phyloP scores from a whole-genome alignment of 2,329 filamentous ascomycete species.

The Thelonectria rubi region DNA sequence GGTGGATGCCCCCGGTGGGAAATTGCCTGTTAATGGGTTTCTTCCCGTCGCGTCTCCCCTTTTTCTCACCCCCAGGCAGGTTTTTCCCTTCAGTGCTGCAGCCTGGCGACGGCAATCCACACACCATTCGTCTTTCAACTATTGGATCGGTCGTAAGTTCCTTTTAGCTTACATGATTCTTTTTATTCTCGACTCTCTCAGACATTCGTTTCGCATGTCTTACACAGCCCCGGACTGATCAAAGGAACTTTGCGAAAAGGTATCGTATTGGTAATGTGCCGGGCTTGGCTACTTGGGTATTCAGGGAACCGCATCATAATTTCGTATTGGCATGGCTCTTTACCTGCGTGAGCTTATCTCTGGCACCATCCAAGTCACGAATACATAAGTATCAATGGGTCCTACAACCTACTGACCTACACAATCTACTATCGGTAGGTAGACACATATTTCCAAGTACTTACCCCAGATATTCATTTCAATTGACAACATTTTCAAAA shows the following conservation, averaged over 20 bases:
- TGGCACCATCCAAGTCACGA: neutral
- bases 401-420: too few species aligned
- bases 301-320: neutral
- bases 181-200: neutral
- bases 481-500: too few species aligned
- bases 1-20: neutral
- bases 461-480: too few species aligned
- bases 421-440: too few species aligned
- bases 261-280: neutral
- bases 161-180: neutral
- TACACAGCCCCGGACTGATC: neutral
- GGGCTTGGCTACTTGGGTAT: neutral
- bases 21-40: slow-evolving; percentile 40
- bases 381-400: too few species aligned
- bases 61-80: slow-evolving; percentile 15
- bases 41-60: slow-evolving; percentile 32
- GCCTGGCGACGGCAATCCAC: neutral
- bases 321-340: neutral
- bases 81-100: slow-evolving; percentile 26
- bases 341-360: neutral
- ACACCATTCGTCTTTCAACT: neutral
- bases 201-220: neutral
- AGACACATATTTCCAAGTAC: too few species aligned
- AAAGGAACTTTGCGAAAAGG: neutral
- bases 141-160: slow-evolving; percentile 11